Evolutionary conservation across 805 yeast species (phyloP).

Genomic region (Kazachstania psychrophila): DNA sequence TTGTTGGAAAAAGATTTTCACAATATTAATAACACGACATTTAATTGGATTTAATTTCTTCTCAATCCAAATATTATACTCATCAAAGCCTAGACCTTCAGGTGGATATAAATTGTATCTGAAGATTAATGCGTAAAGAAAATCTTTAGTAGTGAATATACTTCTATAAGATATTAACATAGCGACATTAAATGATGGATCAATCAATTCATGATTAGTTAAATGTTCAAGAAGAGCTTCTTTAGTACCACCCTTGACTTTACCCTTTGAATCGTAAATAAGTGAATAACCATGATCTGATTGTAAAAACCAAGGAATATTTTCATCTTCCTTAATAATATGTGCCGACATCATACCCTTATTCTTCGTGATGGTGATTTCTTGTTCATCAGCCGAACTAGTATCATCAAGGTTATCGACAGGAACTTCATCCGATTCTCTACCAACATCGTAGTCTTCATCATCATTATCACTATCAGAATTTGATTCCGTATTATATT

Average conservation of each 20-base stretch:
- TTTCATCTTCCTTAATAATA: conserved; percentile 1
- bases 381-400: background rate
- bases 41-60: conserved; percentile 62
- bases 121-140: conserved; percentile 49
- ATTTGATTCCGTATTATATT: conserved; percentile 22
- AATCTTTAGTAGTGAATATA: conserved; percentile 56
- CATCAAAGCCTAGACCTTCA: conserved; percentile 77
- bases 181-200: conserved; percentile 55
- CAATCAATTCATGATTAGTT: conserved; percentile 60
- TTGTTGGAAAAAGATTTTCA: conserved; percentile 56
- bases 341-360: background rate
- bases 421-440: conserved; percentile 2
- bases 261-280: conserved; percentile 59
- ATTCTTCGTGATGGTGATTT: background rate
- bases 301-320: conserved; percentile 63
- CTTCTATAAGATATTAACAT: conserved; percentile 70
- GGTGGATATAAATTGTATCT: conserved; percentile 73
- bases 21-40: conserved; percentile 51
- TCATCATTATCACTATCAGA: conserved; percentile 7
- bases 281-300: conserved; percentile 53
- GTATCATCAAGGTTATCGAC: background rate
- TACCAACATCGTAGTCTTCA: background rate
- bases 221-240: conserved; percentile 71
- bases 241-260: conserved; percentile 74
- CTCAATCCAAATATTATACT: conserved; percentile 67